Conservation (phyloP, 2,329 filamentous ascomycete genomes). For the Trichoderma asperellum region DNA sequence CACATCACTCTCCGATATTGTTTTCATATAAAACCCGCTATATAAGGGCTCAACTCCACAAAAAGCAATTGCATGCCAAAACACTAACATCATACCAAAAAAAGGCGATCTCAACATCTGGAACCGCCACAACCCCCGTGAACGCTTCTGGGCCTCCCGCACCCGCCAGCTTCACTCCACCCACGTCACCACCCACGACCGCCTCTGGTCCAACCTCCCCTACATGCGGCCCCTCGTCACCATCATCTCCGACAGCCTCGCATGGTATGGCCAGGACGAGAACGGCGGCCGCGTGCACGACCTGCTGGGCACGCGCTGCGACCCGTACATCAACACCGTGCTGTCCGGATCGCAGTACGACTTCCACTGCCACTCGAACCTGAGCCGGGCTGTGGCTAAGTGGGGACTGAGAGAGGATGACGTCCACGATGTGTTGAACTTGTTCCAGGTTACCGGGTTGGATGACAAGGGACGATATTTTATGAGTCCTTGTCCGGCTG, state of each 20-base stretch:
- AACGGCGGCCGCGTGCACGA: slow-evolving; percentile 75
- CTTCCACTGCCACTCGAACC: slow-evolving; percentile 83
- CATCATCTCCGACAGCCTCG: slow-evolving; percentile 69
- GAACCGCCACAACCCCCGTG: slow-evolving; percentile 75
- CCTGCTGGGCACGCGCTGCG: slow-evolving; percentile 79
- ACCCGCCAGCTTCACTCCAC: slow-evolving; percentile 78
- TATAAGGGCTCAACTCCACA: too few relatives aligned
- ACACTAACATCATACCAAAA: background rate
- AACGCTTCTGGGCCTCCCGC: slow-evolving; percentile 80
- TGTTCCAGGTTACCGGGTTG: slow-evolving; percentile 83
- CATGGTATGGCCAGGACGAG: slow-evolving; percentile 62
- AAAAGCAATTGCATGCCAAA: background rate
- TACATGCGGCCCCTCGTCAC: slow-evolving; percentile 77
- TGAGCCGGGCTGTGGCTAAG: slow-evolving; percentile 71
- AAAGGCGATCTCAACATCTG: slow-evolving; percentile 79
- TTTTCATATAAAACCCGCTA: background rate
- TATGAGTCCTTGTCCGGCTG: slow-evolving; percentile 67
- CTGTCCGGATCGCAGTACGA: slow-evolving; percentile 73
- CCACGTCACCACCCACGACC: slow-evolving; percentile 72
- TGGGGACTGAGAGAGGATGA: slow-evolving; percentile 72
- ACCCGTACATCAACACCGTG: slow-evolving; percentile 80
- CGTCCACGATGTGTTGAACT: slow-evolving; percentile 82
- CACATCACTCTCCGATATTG: background rate
- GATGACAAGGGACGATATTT: slow-evolving; percentile 75
- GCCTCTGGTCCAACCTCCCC: slow-evolving; percentile 77